phyloP scores from a whole-genome alignment of 352 stramenopile genomes.

The Albugo laibachii region DNA sequence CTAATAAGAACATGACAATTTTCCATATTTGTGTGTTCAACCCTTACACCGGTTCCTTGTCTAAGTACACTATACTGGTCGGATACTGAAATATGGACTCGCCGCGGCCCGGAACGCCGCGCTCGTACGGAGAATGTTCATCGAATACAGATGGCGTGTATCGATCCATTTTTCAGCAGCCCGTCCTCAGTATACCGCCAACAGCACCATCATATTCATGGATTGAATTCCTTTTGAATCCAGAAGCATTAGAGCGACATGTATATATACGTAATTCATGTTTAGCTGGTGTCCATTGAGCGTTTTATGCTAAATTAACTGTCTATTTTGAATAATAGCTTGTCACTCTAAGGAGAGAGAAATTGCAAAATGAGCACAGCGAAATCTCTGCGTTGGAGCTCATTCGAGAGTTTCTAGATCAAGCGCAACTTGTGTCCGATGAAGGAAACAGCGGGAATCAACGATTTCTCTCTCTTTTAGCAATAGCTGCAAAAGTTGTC shows the following conservation, averaged over 20 bases:
- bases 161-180: conserved; percentile 69
- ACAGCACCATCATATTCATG: conserved; percentile 48
- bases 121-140: not conserved
- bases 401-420: conserved; percentile 65
- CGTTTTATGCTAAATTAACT: not conserved
- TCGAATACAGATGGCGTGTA: conserved; percentile 46
- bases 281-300: not conserved
- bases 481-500: conserved; percentile 54
- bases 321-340: conserved; percentile 13
- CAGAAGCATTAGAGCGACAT: conserved; percentile 45
- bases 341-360: conserved; percentile 22
- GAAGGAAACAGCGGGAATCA: conserved; percentile 59
- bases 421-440: conserved; percentile 60
- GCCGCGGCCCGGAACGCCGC: not conserved
- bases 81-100: not conserved
- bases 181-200: conserved; percentile 45
- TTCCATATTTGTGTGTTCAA: too few relatives aligned
- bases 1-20: not conserved
- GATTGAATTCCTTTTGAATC: conserved; percentile 75
- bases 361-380: conserved; percentile 19
- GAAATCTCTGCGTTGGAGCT: conserved; percentile 56
- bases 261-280: conserved; percentile 13
- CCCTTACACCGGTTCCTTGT: too few relatives aligned
- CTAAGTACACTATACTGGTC: too few relatives aligned
- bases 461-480: conserved; percentile 40